phyloP scores from a whole-genome alignment of 208 protist species.

The Lotmaria passim region DNA sequence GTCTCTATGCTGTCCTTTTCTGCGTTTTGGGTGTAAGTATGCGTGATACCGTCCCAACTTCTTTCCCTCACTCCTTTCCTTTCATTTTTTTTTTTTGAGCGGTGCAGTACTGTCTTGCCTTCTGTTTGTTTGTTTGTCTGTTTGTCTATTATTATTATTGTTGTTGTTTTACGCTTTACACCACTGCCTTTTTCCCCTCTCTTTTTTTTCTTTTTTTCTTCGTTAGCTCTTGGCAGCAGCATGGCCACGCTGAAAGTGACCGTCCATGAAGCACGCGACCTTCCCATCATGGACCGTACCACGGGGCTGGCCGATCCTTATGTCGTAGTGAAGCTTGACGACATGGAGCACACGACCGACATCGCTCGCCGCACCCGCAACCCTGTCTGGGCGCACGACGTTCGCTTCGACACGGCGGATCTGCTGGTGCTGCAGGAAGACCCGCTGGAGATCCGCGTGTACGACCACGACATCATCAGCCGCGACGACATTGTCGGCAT shows the following conservation, averaged over 20 bases:
- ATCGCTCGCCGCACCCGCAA: conserved; percentile 78
- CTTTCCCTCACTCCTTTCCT: background rate
- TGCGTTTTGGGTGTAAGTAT: too few species aligned
- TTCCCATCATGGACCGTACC: conserved; percentile 92
- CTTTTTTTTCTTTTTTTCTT: background rate
- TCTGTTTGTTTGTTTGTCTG: too few species aligned
- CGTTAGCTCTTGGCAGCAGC: background rate
- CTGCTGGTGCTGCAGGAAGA: conserved; percentile 94
- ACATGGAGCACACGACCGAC: conserved; percentile 79
- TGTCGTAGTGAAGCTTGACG: conserved; percentile 79
- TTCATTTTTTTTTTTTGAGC: background rate
- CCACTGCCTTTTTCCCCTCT: background rate
- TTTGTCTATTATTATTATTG: too few species aligned
- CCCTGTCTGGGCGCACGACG: conserved; percentile 84
- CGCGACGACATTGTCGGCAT: conserved; percentile 95
- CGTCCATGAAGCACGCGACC: conserved; percentile 88
- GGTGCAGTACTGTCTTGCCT: background rate
- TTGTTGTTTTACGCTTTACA: too few species aligned
- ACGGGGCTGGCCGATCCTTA: conserved; percentile 91
- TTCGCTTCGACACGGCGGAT: conserved; percentile 86
- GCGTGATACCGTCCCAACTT: too few species aligned
- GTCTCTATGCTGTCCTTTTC: too few species aligned
- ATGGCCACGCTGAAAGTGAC: conserved; percentile 93
- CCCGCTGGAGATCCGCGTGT: conserved; percentile 93
- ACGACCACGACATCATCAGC: conserved; percentile 96